Conservation (phyloP, 1,284 basidiomycete genomes). For the Grifola frondosa region DNA sequence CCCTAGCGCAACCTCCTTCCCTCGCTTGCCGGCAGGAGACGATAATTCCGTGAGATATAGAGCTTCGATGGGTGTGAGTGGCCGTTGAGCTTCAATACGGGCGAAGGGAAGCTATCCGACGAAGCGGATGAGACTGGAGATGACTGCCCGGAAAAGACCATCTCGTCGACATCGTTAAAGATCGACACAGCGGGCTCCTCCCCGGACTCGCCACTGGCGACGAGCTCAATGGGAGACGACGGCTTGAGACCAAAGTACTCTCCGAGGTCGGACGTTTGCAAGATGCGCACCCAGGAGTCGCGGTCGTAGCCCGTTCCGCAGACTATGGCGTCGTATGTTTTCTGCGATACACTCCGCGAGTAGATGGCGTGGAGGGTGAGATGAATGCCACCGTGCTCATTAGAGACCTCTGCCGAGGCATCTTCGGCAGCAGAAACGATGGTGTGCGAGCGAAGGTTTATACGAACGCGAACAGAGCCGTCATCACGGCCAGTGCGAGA, state of each 20-base stretch:
- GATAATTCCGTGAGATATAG: slow-evolving; percentile 47
- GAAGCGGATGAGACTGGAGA: slow-evolving; percentile 11
- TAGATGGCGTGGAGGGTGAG: slow-evolving; percentile 41
- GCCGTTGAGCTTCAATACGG: slow-evolving; percentile 13
- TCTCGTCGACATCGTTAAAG: slow-evolving; percentile 14
- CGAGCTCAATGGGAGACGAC: slow-evolving; percentile 25
- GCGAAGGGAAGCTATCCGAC: slow-evolving; percentile 17
- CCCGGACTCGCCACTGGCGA: slow-evolving; percentile 20
- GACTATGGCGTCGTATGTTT: slow-evolving; percentile 50
- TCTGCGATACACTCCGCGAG: slow-evolving; percentile 32
- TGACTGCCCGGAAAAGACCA: slow-evolving; percentile 9
- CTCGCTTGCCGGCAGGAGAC: slow-evolving; percentile 37
- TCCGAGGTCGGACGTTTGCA: slow-evolving; percentile 44
- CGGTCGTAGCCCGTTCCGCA: slow-evolving; percentile 61
- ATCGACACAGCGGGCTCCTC: slow-evolving; percentile 11
- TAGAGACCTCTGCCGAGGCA: slow-evolving; percentile 17
- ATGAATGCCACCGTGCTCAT: slow-evolving; percentile 23
- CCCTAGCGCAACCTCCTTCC: slow-evolving; percentile 8
- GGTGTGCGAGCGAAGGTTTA: slow-evolving; percentile 42
- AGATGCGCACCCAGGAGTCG: slow-evolving; percentile 46
- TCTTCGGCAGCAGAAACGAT: slow-evolving; percentile 38
- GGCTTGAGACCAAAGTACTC: slow-evolving; percentile 41
- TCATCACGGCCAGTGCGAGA: slow-evolving; percentile 28
- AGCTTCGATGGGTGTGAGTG: slow-evolving; percentile 33
- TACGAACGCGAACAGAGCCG: slow-evolving; percentile 26